Base-by-base conservation (phyloP, 805 yeast species). In the Sugiyamaella valdiviana region DNA sequence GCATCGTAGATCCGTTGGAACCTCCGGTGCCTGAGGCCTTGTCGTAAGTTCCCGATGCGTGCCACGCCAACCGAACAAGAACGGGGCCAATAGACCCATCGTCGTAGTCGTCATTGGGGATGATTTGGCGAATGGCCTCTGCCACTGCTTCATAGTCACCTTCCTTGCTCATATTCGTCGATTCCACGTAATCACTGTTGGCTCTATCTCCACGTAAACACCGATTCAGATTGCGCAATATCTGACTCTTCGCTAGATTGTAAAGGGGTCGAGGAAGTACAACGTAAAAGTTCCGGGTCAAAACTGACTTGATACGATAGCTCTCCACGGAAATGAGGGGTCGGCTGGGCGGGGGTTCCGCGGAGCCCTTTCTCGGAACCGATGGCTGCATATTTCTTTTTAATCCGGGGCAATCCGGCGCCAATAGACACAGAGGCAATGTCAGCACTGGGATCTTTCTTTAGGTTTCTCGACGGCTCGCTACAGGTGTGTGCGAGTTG, bases 21-120 rank as follows among this genome's bases (percentile, higher is more conserved):
- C 82, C 81, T 14, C 74, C 73, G 1, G 81, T 64, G 41, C 75
- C 71, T 17, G 70, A 67, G n/a, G 65, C 63, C 55, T 69, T 70
- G 58, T 85, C 87, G 65, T 73, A 88, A 16, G 93, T 85, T 32
- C 95, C 95, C 49, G 86, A 77, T 32, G 83, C 77, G 63, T 87
- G 95, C 95, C 95, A 87, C 22, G 95, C 84, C 48, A 85, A 73
- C 58, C 95, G 78, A 20, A 87, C 79, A 37, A 87, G 69, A 14
- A 83, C 79, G 7, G 95, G 96, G 0, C 90, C 83, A 21, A 82
- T 79, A 3, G 83, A 77, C 5, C 85, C 85, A 60, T 80, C 83
- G 57, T 80, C 85, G 61, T 72, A 76, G 45, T 70, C 81, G 51
- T 72, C 76, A 32, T 69, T 66, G 40, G 71, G 70, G 40, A 69